Percentiles rank a stretch among this genome's conserved stretches.
Evolutionary conservation across 2,329 filamentous ascomycete species (phyloP).

Genomic region (Fusarium nelsonii): DNA sequence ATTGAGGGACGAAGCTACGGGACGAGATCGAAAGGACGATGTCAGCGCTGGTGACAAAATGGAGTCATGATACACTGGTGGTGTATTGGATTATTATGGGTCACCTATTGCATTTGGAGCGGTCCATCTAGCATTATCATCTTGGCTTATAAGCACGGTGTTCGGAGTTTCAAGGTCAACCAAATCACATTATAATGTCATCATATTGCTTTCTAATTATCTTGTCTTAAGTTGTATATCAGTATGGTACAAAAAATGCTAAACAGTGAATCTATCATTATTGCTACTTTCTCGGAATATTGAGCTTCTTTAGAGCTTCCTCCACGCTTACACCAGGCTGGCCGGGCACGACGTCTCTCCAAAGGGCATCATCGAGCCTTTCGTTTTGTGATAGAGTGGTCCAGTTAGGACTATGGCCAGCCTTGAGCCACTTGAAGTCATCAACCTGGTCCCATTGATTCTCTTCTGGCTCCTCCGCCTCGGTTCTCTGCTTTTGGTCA

Average conservation of each 20-base stretch:
- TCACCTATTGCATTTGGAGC: background rate
- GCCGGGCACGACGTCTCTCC: constrained; percentile 76
- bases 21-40: constrained; percentile 52
- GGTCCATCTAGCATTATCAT: background rate
- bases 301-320: constrained; percentile 71
- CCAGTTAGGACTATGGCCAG: constrained; percentile 91
- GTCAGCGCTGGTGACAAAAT: constrained; percentile 53
- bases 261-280: background rate
- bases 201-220: constrained; percentile 23
- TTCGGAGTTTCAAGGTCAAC: constrained; percentile 24
- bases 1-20: constrained; percentile 62
- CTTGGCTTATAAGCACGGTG: constrained; percentile 25
- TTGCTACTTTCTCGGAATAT: constrained; percentile 50
- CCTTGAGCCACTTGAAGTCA: constrained; percentile 97
- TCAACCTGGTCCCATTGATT: constrained; percentile 93
- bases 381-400: constrained; percentile 72
- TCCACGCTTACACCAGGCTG: constrained; percentile 71
- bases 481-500: constrained; percentile 39
- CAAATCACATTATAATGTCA: constrained; percentile 26
- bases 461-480: constrained; percentile 51
- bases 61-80: constrained; percentile 53
- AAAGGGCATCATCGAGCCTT: constrained; percentile 71
- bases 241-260: constrained; percentile 8
- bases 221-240: constrained; percentile 2
- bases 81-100: constrained; percentile 17